Evolutionary conservation across 2,329 filamentous ascomycete genomes (phyloP).

Genomic region (Colletotrichum spaethianum): DNA sequence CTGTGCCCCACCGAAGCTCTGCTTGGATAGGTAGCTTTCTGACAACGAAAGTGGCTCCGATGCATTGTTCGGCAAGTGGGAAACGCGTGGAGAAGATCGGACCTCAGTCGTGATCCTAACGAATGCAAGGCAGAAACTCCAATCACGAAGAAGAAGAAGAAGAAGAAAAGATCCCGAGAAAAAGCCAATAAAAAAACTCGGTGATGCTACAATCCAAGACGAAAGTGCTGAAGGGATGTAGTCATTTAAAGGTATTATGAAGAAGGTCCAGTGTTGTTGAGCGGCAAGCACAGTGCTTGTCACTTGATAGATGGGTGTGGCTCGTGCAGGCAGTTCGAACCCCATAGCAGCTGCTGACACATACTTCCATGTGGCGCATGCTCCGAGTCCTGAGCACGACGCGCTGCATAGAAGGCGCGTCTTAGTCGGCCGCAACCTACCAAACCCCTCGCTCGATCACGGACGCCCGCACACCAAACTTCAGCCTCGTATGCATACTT

Average conservation of each 20-base stretch:
- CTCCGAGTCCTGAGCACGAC: background rate
- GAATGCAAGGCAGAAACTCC: no score
- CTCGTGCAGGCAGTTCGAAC: no score
- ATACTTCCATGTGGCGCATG: background rate
- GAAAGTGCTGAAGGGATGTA: background rate
- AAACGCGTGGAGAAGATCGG: background rate
- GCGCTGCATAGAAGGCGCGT: slow-evolving; percentile 11
- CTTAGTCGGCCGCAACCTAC: background rate
- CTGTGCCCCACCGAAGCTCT: slow-evolving; percentile 14
- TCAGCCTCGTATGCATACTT: background rate
- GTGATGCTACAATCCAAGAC: background rate
- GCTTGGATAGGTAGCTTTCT: background rate
- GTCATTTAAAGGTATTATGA: background rate
- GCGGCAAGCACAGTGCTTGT: background rate
- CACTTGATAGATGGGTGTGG: background rate
- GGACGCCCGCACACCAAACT: background rate
- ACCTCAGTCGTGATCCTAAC: no score
- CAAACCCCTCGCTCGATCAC: background rate
- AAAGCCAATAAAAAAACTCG: no score
- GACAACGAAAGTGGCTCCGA: slow-evolving; percentile 27
- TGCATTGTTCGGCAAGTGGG: slow-evolving; percentile 2
- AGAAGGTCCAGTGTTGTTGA: background rate
- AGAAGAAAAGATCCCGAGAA: no score
- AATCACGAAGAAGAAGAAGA: no score
- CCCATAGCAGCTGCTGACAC: slow-evolving; percentile 1